phyloP scores from a whole-genome alignment of 2,329 filamentous ascomycete genomes.

The Triangularia verruculosa region DNA sequence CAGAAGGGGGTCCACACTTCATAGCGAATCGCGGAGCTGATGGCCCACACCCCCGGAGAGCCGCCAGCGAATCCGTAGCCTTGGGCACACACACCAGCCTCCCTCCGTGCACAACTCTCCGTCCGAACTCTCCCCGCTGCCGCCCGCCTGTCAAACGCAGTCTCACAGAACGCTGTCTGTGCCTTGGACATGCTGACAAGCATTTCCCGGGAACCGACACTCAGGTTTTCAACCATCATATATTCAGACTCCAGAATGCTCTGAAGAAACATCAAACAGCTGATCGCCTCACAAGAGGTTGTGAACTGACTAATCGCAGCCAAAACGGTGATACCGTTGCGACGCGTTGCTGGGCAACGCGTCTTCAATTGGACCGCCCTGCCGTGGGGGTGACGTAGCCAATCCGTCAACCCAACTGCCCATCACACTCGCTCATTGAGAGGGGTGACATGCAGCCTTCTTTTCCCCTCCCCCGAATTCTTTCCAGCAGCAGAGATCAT shows the following conservation, averaged over 20 bases:
- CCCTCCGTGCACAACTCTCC: constrained; percentile 20
- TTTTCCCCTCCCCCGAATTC: neutral
- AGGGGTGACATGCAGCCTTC: neutral
- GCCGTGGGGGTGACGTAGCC: constrained; percentile 15
- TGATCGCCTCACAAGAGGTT: neutral
- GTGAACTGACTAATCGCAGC: neutral
- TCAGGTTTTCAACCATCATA: neutral
- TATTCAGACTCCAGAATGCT: neutral
- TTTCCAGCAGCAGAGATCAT: neutral
- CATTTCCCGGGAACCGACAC: neutral
- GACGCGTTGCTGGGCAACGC: constrained; percentile 20
- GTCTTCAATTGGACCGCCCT: neutral
- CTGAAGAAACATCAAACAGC: neutral
- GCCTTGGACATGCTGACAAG: constrained; percentile 4
- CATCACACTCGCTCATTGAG: neutral
- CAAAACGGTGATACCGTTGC: neutral
- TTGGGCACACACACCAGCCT: too few species aligned
- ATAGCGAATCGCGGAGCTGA: constrained; percentile 31
- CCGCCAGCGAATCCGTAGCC: too few species aligned
- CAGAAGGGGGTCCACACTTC: constrained; percentile 18
- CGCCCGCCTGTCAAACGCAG: neutral
- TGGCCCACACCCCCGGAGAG: constrained; percentile 15
- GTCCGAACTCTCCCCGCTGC: constrained; percentile 2
- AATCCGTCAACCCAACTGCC: constrained; percentile 14
- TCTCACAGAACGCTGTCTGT: neutral